Conservation (phyloP, 495 filamentous ascomycete species). For the Penicillium egyptiacum region DNA sequence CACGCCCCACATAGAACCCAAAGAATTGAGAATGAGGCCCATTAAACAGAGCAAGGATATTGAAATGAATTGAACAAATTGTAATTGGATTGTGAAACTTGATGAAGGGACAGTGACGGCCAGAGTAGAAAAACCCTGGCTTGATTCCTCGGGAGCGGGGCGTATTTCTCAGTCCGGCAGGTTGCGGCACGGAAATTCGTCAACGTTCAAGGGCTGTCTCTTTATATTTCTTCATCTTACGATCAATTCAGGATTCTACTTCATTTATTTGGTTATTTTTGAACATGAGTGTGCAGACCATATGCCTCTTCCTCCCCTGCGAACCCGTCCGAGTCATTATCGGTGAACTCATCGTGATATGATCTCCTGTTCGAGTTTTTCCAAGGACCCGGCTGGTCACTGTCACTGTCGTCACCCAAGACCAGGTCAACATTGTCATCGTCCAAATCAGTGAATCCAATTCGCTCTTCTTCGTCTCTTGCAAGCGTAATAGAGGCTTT, state of each 20-base stretch:
- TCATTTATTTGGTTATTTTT: constrained; percentile 14
- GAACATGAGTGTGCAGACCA: constrained; percentile 47
- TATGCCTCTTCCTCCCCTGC: constrained; percentile 47
- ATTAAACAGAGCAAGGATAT: constrained; percentile 1
- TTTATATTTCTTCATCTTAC: constrained; percentile 8
- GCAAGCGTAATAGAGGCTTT: constrained; percentile 45
- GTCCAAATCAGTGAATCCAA: constrained; percentile 47
- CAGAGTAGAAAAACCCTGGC: constrained; percentile 17
- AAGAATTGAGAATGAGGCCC: neutral
- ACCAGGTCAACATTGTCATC: constrained; percentile 45
- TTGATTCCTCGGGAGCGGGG: constrained; percentile 26
- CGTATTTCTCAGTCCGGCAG: constrained; percentile 34
- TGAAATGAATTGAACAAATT: constrained; percentile 3
- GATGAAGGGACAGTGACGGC: constrained; percentile 13
- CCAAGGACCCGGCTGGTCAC: constrained; percentile 26
- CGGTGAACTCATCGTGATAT: constrained; percentile 56
- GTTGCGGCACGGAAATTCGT: constrained; percentile 5
- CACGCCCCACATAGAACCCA: constrained; percentile 11
- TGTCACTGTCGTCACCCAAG: constrained; percentile 42
- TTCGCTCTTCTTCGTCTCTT: constrained; percentile 50
- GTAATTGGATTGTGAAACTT: constrained; percentile 11
- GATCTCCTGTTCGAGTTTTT: constrained; percentile 25
- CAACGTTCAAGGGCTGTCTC: neutral
- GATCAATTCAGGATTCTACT: constrained; percentile 1
- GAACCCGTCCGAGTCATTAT: constrained; percentile 52